Conservation (phyloP, 768 basidiomycete genomes). For the Russula dissimulans region DNA sequence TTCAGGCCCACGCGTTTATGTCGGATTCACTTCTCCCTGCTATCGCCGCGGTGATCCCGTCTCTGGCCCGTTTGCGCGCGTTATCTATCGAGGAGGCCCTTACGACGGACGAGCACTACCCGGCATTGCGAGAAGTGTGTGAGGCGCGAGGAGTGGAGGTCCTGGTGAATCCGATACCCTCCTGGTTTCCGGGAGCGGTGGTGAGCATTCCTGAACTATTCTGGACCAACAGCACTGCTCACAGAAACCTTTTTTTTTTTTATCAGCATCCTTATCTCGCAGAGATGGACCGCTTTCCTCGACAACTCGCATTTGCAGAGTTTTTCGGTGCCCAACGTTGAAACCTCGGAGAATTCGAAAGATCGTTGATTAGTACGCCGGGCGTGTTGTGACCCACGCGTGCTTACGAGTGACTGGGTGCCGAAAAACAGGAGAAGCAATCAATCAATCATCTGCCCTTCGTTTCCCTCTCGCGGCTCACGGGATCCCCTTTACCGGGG, state of each 20-base stretch:
- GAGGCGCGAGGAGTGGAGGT: neutral
- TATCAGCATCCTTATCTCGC: constrained; percentile 2
- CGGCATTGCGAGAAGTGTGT: neutral
- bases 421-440: too few relatives aligned
- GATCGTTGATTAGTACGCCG: neutral
- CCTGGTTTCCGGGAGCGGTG: neutral
- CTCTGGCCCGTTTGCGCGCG: neutral
- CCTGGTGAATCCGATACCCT: neutral
- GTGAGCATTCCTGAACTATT: neutral
- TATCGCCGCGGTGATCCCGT: neutral
- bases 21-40: neutral
- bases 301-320: constrained; percentile 3
- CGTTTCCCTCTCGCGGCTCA: neutral
- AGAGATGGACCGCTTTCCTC: constrained; percentile 14
- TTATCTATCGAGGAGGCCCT: constrained; percentile 7
- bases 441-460: neutral
- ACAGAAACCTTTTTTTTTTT: too few relatives aligned
- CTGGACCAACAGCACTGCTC: neutral
- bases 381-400: neutral
- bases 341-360: neutral
- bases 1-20: constrained; percentile 12
- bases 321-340: neutral
- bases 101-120: neutral
- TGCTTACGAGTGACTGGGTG: too few relatives aligned
- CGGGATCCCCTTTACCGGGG: neutral